Percentiles rank a stretch among this genome's conserved stretches.
phyloP scores from a whole-genome alignment of 805 yeast genomes.

The Metschnikowia similis region DNA sequence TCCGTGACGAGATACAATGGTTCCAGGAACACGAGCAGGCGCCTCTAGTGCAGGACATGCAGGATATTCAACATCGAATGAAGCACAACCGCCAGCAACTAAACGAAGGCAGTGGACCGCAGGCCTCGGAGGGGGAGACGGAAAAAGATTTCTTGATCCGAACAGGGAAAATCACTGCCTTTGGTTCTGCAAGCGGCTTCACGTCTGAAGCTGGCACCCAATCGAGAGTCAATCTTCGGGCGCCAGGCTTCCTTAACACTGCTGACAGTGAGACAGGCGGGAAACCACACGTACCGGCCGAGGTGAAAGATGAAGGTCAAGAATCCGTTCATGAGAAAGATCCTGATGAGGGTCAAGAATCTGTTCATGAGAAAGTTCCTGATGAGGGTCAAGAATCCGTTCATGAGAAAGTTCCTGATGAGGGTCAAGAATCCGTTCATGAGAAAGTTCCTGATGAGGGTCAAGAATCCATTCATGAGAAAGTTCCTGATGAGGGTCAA shows the following conservation, averaged over 20 bases:
- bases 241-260: slow-evolving; percentile 43
- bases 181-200: slow-evolving; percentile 67
- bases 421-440: background rate
- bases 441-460: background rate
- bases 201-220: slow-evolving; percentile 13
- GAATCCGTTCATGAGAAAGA: background rate
- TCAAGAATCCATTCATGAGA: background rate
- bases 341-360: background rate
- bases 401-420: slow-evolving; percentile 3
- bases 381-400: too few species aligned
- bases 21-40: slow-evolving; percentile 48
- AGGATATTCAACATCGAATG: slow-evolving; percentile 45
- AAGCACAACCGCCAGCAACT: slow-evolving; percentile 38
- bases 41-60: slow-evolving; percentile 55
- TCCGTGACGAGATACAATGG: slow-evolving; percentile 51
- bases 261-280: background rate
- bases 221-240: slow-evolving; percentile 44
- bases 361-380: too few species aligned
- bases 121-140: slow-evolving; percentile 51
- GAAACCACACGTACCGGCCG: background rate
- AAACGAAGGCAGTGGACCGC: slow-evolving; percentile 16
- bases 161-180: slow-evolving; percentile 92
- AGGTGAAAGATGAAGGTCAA: background rate
- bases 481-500: too few species aligned
- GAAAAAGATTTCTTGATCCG: slow-evolving; percentile 77